phyloP scores from a whole-genome alignment of 306 rosid species.

The Prunus salicina region DNA sequence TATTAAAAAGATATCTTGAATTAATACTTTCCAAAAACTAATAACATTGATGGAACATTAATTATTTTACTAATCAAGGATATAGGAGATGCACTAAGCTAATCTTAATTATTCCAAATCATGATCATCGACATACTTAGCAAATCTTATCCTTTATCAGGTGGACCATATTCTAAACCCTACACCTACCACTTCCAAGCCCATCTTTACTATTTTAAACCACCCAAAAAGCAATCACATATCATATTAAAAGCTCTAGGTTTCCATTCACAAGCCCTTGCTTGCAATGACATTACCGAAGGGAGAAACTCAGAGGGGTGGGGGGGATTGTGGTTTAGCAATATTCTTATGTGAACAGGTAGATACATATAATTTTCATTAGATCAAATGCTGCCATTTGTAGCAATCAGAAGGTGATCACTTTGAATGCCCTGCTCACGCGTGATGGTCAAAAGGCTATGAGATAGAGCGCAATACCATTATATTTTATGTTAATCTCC shows the following conservation, averaged over 20 bases:
- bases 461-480: conserved; percentile 71
- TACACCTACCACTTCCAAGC: conserved; percentile 39
- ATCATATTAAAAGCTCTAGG: not conserved
- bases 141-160: conserved; percentile 39
- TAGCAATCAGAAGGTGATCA: not conserved
- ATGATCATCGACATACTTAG: conserved; percentile 21
- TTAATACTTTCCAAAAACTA: not conserved
- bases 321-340: not conserved
- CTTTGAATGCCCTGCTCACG: conserved; percentile 39
- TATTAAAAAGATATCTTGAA: conserved; percentile 8
- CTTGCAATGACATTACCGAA: conserved; percentile 10
- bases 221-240: conserved; percentile 16
- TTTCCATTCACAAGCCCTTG: conserved; percentile 1
- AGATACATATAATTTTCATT: conserved; percentile 39
- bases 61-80: conserved; percentile 18
- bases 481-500: conserved; percentile 19
- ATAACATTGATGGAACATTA: not conserved
- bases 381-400: conserved; percentile 39
- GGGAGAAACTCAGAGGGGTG: conserved; percentile 3
- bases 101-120: conserved; percentile 15
- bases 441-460: conserved; percentile 51
- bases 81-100: conserved; percentile 10
- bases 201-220: conserved; percentile 22
- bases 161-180: conserved; percentile 32
- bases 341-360: conserved; percentile 13